Percentiles rank a stretch among this genome's conserved stretches.
Evolutionary conservation across 164 flowering plant genomes (phyloP).

Genomic region (Vitis rupestris): DNA sequence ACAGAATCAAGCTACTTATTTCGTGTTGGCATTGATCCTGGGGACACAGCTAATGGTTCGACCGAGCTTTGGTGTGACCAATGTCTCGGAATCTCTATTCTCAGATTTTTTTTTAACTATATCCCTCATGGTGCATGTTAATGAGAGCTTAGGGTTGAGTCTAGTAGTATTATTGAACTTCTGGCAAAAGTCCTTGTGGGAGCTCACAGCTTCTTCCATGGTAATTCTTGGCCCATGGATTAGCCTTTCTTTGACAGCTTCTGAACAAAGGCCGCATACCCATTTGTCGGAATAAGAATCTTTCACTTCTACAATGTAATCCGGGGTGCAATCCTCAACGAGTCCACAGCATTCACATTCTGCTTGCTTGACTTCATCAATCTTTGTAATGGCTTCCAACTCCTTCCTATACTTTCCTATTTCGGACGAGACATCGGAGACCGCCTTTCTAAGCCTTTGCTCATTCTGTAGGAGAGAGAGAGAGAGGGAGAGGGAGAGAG

Average conservation of each 20-base stretch:
- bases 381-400: conserved; percentile 2
- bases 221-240: conserved; percentile 5
- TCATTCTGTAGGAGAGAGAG: conserved; percentile 20
- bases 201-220: conserved; percentile 41
- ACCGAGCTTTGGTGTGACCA: conserved; percentile 11
- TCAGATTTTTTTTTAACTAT: conserved; percentile 39
- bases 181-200: conserved; percentile 47
- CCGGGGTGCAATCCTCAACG: conserved; percentile 53
- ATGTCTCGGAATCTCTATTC: conserved; percentile 10
- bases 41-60: conserved; percentile 36
- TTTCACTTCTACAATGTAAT: conserved; percentile 36
- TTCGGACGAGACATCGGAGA: conserved; percentile 35
- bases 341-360: conserved; percentile 65
- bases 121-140: conserved; percentile 46
- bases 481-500: neutral
- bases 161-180: conserved; percentile 47
- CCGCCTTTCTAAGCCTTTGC: conserved; percentile 32
- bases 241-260: conserved; percentile 52
- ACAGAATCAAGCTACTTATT: no score
- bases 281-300: conserved; percentile 42
- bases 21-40: conserved; percentile 13
- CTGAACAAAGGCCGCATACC: conserved; percentile 70
- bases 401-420: conserved; percentile 12
- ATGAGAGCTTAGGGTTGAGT: conserved; percentile 54
- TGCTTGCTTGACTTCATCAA: conserved; percentile 28